Percentiles rank a stretch among this genome's conserved stretches.
These are phyloP conservation scores for Saturnispora diversa DNA, from an alignment of 805 yeast species.

Conservation along the genomic window DNA sequence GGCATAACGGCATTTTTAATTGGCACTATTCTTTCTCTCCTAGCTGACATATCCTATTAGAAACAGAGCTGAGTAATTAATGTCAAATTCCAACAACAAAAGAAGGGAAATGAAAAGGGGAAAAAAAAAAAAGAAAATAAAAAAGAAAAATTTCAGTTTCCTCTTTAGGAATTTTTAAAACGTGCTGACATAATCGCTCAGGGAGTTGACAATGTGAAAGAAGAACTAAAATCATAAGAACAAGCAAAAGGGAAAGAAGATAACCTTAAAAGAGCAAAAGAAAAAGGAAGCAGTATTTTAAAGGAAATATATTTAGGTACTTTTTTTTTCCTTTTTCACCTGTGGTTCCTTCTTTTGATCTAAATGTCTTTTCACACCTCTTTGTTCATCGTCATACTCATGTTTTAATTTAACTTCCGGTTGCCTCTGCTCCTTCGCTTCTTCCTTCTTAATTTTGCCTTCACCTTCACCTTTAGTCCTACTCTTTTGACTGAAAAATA, in stretches of 20 bases:
- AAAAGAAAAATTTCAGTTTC: conserved; percentile 2
- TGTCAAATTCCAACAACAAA: too few relatives aligned
- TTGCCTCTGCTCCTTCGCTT: too few relatives aligned
- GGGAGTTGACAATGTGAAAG: too few relatives aligned
- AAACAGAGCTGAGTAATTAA: too few relatives aligned
- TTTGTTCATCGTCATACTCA: not conserved
- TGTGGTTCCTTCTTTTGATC: not conserved
- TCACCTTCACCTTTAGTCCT: not conserved
- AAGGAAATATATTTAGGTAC: not conserved
- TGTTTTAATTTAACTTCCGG: not conserved
- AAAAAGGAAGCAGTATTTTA: not conserved
- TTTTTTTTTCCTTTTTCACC: not conserved
- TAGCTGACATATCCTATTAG: conserved; percentile 71
- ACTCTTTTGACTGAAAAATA: not conserved
- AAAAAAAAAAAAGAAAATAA: not conserved
- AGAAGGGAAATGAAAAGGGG: not conserved
- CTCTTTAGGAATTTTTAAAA: too few relatives aligned
- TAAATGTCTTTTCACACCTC: not conserved
- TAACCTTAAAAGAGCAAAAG: too few relatives aligned
- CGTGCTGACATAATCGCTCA: too few relatives aligned
- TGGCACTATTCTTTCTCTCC: conserved; percentile 54
- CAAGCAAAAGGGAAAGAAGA: too few relatives aligned
- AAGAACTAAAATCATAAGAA: too few relatives aligned
- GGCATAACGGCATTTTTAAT: conserved; percentile 71
- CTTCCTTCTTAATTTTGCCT: too few relatives aligned